These are phyloP conservation scores for Novakomyces olei DNA, from an alignment of 805 yeast genomes.

Conservation along the genomic window DNA sequence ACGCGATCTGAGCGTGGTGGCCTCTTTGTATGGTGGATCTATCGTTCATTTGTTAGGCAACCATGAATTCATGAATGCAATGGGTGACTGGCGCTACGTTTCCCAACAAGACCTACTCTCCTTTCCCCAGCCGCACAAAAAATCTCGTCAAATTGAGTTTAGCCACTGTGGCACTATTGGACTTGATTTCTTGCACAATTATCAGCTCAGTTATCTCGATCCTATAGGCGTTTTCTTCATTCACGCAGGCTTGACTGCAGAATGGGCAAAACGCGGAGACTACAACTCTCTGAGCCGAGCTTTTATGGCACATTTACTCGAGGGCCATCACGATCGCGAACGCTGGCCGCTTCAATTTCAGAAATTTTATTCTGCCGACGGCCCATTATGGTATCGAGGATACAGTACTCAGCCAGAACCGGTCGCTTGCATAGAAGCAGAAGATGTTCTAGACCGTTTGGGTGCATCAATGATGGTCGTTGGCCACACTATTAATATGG, in stretches of 20 bases:
- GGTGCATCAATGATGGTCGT: not conserved
- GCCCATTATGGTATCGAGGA: constrained; percentile 4
- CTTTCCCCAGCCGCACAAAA: not conserved
- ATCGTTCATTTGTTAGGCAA: constrained; percentile 2
- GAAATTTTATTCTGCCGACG: not conserved
- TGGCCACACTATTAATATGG: constrained; percentile 1
- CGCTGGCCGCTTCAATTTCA: not conserved
- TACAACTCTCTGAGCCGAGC: not conserved
- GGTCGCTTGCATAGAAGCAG: constrained; percentile 1
- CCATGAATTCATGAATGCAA: constrained; percentile 4
- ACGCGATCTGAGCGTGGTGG: not conserved
- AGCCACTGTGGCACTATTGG: constrained; percentile 1
- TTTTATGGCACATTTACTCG: constrained; percentile 1
- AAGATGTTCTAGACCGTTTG: not conserved
- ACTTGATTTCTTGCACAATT: not conserved
- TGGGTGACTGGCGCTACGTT: constrained; percentile 3
- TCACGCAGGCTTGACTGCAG: constrained; percentile 2
- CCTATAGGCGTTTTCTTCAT: not conserved
- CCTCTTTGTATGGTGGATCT: not conserved
- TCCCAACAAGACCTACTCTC: not conserved
- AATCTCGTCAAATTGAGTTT: constrained; percentile 1
- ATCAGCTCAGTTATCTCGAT: not conserved
- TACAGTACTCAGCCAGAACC: not conserved
- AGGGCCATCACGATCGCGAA: no score
- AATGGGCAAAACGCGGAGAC: not conserved